phyloP scores from a whole-genome alignment of 2,329 filamentous ascomycete species.

The Ophiostoma pallidulum region DNA sequence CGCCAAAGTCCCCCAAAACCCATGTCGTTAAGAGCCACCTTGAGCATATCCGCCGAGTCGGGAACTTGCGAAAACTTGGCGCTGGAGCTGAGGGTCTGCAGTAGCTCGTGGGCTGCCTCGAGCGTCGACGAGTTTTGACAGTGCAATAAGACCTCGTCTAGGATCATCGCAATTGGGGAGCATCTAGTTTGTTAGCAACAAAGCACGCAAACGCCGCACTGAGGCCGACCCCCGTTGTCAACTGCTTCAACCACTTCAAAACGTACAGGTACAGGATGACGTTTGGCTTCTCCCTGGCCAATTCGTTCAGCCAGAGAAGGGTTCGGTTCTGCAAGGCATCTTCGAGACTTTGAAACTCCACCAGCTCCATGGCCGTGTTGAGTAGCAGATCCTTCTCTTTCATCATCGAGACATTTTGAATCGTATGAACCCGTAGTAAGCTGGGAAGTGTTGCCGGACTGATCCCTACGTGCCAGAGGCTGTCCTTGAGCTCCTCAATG shows the following conservation, averaged over 20 bases:
- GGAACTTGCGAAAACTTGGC: constrained; percentile 39
- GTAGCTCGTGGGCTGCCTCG: constrained; percentile 49
- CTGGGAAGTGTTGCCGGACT: constrained; percentile 34
- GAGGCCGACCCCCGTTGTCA: neutral
- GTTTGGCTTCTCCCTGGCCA: constrained; percentile 44
- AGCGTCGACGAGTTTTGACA: constrained; percentile 53
- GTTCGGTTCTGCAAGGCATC: constrained; percentile 51
- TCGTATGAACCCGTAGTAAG: constrained; percentile 29
- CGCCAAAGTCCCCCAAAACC: constrained; percentile 57
- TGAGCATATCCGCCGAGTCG: constrained; percentile 39
- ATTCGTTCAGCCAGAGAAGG: constrained; percentile 48
- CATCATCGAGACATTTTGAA: constrained; percentile 36
- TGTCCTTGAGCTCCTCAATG: constrained; percentile 52
- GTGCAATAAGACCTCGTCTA: constrained; percentile 54
- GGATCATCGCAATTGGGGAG: constrained; percentile 45
- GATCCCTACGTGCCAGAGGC: constrained; percentile 51
- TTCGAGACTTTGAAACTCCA: constrained; percentile 58
- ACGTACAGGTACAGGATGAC: constrained; percentile 52
- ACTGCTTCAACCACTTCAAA: neutral
- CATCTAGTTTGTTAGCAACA: constrained; percentile 33
- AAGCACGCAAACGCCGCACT: neutral
- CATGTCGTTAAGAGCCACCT: constrained; percentile 46
- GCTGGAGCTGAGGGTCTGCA: constrained; percentile 49
- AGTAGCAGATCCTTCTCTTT: constrained; percentile 54
- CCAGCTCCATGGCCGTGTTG: constrained; percentile 52